Base-by-base conservation (phyloP, 495 filamentous ascomycete species). In the Corynascus novoguineensis region DNA sequence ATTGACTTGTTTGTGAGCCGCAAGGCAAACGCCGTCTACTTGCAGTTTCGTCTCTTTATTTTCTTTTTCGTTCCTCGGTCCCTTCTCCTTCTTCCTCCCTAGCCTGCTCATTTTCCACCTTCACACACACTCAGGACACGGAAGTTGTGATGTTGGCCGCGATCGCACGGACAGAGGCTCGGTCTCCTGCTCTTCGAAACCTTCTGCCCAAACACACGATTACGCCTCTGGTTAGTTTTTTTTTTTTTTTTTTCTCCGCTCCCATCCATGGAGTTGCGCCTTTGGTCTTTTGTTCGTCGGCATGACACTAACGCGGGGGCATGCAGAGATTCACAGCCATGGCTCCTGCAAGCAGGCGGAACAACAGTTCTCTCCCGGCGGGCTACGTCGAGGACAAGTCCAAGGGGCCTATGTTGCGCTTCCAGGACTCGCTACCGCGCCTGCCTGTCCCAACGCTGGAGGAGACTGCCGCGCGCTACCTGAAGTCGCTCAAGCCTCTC, bases 371-470 rank as follows among this genome's bases (percentile, higher is more conserved):
- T 64, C 73, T 85, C 49, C 84, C 83, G 59, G 65, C 74, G 64
- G 93, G 90, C 54, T 97, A 97, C 78, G 86, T 79, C 64, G 95
- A 97, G 75, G 91, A 99, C 73, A 79, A 80, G 66, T 86, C 86
- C 61, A 96, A 95, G 73, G 90, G 92, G 60, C 81, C 85, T 19
- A 96, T 95, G 89, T 85, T 97, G 60, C 86, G 95, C 42, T 99
- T 93, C 73, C 90, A 99, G 74, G 89, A 97, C 35, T 97, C 92
- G 24, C 84, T 99, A 22, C 95, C 95, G 31, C 83, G 79, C 44
- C 81, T 99, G 21, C 95, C 93, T 11, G 90, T 97, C 10, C 95
- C 95, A 25, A 87, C 87, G 11, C 85, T 99, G 55, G 86, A 97
- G 73, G 95, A 99, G 78, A 97, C 95, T 7, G 80, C 87, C 53